Base-by-base conservation (phyloP, 176 grass and related monocot genomes). In the Chrysopogon serrulatus region DNA sequence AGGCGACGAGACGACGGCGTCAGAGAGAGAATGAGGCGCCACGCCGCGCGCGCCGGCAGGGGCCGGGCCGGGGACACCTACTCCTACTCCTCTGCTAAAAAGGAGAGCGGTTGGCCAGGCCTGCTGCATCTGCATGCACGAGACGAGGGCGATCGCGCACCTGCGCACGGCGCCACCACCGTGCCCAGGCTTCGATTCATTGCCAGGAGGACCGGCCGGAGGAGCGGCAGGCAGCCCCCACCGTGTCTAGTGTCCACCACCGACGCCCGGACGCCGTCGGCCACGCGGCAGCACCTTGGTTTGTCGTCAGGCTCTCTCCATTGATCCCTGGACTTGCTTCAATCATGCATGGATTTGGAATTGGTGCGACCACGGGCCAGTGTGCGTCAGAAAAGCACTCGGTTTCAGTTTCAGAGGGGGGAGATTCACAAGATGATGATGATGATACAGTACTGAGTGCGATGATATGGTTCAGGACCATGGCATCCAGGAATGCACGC, bases 261-360 rank as follows among this genome's bases (percentile, higher is more conserved):
- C 63, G 79, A 43, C 77, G 77, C 18, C 77, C 59, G 59, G 79
- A 43, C 77, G 77, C 18, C 77, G 24, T 24, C 12, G 59, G 8
- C 34, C 2, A 26, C 53, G 57, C 36, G 3, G 66, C 1, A 28
- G 18, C 1, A 10, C 18, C 71, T 27, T 37, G 31, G 24, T 36
- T 35, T 4, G 34, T 35, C 34, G 34, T 35, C 81, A 63, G 45
- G 28, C 10, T 41, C 53, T 3, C 5, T 51, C 53, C 11, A 82
- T 82, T 16, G 74, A 82, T 87, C 72, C 49, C 35, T 32, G 45
- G 8, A 24, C 12, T 41, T 10, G 49, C 0, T 37, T 37, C 79
- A 8, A 71, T 56, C 49, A 43, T 78, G 54, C 3, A 35, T 35
- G 34, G 32, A 6, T 26, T 39, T 19, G 53, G 80, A 78, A 78